Evolutionary conservation across 2,329 filamentous ascomycete genomes (phyloP).

Genomic region (Clarireedia sp.): DNA sequence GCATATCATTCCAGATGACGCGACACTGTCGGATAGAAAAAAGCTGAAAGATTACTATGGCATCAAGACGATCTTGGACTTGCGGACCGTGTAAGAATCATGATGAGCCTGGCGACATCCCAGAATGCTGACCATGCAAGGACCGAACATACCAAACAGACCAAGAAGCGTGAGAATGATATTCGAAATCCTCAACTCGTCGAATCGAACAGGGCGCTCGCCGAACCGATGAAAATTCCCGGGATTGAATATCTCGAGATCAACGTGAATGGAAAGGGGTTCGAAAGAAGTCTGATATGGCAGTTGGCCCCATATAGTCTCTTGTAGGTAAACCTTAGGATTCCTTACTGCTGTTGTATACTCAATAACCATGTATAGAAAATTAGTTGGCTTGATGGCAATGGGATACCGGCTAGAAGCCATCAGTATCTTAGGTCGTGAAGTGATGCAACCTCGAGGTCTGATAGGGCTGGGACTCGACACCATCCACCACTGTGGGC

Average conservation of each 20-base stretch:
- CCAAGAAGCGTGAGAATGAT: conserved; percentile 49
- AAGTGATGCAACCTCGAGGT: conserved; percentile 66
- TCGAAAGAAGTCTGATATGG: conserved; percentile 60
- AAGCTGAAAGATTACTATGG: conserved; percentile 51
- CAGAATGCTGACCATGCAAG: conserved; percentile 32
- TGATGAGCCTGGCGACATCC: neutral
- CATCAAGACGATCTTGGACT: conserved; percentile 68
- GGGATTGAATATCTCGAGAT: conserved; percentile 58
- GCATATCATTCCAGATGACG: conserved; percentile 49
- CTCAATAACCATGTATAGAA: conserved; percentile 31
- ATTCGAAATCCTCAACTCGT: conserved; percentile 36
- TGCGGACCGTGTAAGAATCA: conserved; percentile 59
- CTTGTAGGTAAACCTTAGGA: conserved; percentile 37
- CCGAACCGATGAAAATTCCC: conserved; percentile 53
- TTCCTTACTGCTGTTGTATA: neutral
- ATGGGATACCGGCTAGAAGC: conserved; percentile 62
- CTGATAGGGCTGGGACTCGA: conserved; percentile 50
- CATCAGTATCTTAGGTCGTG: conserved; percentile 58
- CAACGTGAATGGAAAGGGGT: conserved; percentile 63
- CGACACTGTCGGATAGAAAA: conserved; percentile 55
- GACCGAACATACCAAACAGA: conserved; percentile 65
- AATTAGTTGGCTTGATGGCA: conserved; percentile 54
- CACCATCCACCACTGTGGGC: neutral
- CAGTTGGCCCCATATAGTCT: conserved; percentile 61
- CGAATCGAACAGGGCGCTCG: conserved; percentile 42